Base-by-base conservation (phyloP, 805 yeast species). In the Pichia heedii region DNA sequence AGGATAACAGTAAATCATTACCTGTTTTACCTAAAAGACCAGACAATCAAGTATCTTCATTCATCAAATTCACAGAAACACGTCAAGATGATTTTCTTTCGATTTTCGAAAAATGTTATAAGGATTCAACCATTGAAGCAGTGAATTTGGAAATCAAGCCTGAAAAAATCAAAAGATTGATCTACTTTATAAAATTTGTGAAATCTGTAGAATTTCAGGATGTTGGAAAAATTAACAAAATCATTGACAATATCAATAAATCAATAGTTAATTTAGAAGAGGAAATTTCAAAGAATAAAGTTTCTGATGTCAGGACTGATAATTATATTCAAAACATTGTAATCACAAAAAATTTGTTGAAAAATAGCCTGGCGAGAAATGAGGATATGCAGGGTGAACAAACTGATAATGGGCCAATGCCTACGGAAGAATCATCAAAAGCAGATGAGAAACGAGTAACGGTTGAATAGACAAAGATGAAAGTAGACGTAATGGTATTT, bases 141-240 rank as follows among this genome's bases (percentile, higher is more conserved):
- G 8, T 7, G 9, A n/a, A 11, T 3, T 7, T 16, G 5, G 34
- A 11, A 18, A n/a, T 32, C 62, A 21, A 48, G 35, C 18, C 44
- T 15, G 55, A 61, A 5, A 54, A 58, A 16, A 59, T 76, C 33
- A 66, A 73, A 34, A 62, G 72, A 3, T 57, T 83, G 9, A 61
- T 79, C 34, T 73, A 80, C 5, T 77, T 71, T 58, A 59, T 82
- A 50, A 81, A 81, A 53, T 67, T 84, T 38, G 24, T 56, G 9
- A 39, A 50, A 32, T 43, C 66, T 72, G 45, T 53, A n/a, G 34
- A 29, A 8, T 43, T 38, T 9, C 16, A 22, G 29, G 43, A 46
- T 13, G 39, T 41, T n/a, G 44, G 41, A 1, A 45, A 36, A 26
- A 27, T 42, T 16, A n/a, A 27, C 7, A 3, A 22, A 15, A 8